These are phyloP conservation scores for Kwoniella mangroviensis DNA, from an alignment of 768 basidiomycete genomes.

Conservation along the genomic window DNA sequence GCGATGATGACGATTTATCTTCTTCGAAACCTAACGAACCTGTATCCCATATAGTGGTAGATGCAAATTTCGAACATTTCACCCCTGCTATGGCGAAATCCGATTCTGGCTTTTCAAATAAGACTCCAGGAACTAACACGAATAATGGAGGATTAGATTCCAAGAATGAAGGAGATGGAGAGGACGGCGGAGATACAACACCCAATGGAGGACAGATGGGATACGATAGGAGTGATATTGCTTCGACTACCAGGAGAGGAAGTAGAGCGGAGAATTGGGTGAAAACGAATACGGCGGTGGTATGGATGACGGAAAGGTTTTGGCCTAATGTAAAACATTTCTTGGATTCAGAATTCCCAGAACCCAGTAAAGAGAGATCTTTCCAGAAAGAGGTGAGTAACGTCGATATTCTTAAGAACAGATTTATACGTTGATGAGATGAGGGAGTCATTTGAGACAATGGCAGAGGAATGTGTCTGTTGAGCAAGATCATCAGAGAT, in stretches of 20 bases:
- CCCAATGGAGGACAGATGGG: slow-evolving; percentile 8
- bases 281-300: slow-evolving; percentile 24
- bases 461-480: neutral
- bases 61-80: slow-evolving; percentile 52
- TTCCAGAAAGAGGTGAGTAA: slow-evolving; percentile 55
- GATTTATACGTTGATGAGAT: neutral
- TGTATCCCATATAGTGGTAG: slow-evolving; percentile 51
- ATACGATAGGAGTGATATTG: slow-evolving; percentile 23
- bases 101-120: slow-evolving; percentile 48
- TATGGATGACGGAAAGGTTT: slow-evolving; percentile 37
- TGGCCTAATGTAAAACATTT: slow-evolving; percentile 52
- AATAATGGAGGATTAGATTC: slow-evolving; percentile 15
- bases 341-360: slow-evolving; percentile 52
- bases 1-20: slow-evolving; percentile 41
- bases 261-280: slow-evolving; percentile 36
- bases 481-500: neutral
- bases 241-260: slow-evolving; percentile 35
- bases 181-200: neutral
- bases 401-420: neutral
- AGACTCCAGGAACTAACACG: slow-evolving; percentile 29
- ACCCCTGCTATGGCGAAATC: slow-evolving; percentile 42
- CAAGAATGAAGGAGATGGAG: slow-evolving; percentile 12
- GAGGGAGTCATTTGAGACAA: neutral
- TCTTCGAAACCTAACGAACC: slow-evolving; percentile 36
- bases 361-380: slow-evolving; percentile 50